phyloP scores from a whole-genome alignment of 805 yeast species.

The Candida germanica region DNA sequence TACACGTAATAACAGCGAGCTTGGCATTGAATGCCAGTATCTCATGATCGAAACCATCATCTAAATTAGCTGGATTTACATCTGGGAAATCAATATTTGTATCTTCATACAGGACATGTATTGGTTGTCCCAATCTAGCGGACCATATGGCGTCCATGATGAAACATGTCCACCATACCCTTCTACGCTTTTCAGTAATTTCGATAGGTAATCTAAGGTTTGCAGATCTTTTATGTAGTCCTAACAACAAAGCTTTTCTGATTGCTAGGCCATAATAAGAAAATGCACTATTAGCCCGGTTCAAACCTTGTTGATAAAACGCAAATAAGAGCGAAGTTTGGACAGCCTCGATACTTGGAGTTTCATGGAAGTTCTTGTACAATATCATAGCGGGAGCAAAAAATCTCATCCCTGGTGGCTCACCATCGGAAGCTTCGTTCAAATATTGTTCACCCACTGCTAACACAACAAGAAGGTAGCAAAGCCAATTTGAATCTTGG shows the following conservation, averaged over 20 bases:
- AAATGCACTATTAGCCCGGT: conserved; percentile 33
- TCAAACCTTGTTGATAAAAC: conserved; percentile 32
- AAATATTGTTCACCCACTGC: conserved; percentile 14
- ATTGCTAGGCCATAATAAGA: conserved; percentile 37
- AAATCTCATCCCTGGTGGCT: conserved; percentile 32
- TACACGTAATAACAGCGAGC: conserved; percentile 32
- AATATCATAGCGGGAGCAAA: conserved; percentile 28
- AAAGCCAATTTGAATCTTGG: conserved; percentile 8
- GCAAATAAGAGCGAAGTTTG: conserved; percentile 33
- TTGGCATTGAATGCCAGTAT: conserved; percentile 34
- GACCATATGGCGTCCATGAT: conserved; percentile 38
- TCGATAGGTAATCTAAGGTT: neutral
- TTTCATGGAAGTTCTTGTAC: conserved; percentile 27
- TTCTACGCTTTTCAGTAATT: conserved; percentile 25
- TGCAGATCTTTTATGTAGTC: conserved; percentile 26
- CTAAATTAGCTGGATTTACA: conserved; percentile 22
- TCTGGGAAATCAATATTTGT: conserved; percentile 40
- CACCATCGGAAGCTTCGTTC: conserved; percentile 10
- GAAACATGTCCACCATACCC: conserved; percentile 41
- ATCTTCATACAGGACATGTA: conserved; percentile 36
- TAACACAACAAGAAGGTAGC: conserved; percentile 7
- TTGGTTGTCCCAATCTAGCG: conserved; percentile 32
- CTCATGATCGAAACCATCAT: conserved; percentile 25
- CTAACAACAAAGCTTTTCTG: conserved; percentile 33
- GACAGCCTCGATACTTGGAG: conserved; percentile 25